These are phyloP conservation scores for Rubia peregrina DNA, from an alignment of 305 asterid genomes.

Conservation along the genomic window DNA sequence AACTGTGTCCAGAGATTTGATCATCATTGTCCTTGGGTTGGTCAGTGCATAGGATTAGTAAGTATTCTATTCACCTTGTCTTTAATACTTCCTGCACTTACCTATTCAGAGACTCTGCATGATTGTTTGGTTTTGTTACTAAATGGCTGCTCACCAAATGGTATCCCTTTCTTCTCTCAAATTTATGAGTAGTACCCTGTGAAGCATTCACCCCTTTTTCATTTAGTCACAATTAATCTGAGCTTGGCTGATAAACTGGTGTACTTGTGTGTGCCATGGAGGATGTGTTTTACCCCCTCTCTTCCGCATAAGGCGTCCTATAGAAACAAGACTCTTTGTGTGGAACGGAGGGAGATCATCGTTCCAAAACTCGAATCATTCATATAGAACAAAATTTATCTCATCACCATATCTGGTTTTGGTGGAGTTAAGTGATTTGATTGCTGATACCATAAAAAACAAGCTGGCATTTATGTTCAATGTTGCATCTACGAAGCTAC, in stretches of 20 bases:
- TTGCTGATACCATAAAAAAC: background rate
- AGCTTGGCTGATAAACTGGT: background rate
- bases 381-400: background rate
- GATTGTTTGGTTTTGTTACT: background rate
- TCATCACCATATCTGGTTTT: background rate
- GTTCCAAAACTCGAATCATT: background rate
- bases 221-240: background rate
- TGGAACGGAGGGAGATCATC: background rate
- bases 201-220: background rate
- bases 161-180: background rate
- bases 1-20: constrained; percentile 90
- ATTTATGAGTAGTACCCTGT: no score
- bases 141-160: background rate
- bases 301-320: background rate
- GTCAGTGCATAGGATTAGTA: constrained; percentile 88
- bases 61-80: constrained; percentile 57
- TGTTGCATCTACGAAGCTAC: background rate
- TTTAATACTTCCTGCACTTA: background rate
- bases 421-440: background rate
- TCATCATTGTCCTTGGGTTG: constrained; percentile 98
- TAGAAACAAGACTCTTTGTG: background rate
- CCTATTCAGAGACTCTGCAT: background rate
- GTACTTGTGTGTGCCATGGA: background rate
- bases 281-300: background rate
- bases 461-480: background rate